phyloP scores from a whole-genome alignment of 176 grass and related monocot species.

The Ampelocalamus luodianensis region DNA sequence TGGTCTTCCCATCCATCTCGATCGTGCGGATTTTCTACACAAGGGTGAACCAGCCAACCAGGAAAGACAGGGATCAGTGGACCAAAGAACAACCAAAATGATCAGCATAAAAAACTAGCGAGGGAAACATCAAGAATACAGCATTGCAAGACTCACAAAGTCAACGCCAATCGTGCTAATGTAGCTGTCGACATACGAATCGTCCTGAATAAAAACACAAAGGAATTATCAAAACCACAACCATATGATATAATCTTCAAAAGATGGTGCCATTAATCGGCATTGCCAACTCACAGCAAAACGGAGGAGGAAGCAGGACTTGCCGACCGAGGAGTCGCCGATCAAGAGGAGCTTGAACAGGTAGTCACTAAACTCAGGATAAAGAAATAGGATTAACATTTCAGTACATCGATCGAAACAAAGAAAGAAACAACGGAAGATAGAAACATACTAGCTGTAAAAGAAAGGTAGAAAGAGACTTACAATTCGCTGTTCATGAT shows the following conservation, averaged over 20 bases:
- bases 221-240: not conserved
- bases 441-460: not conserved
- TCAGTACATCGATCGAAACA: not conserved
- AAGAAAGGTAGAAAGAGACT: not conserved
- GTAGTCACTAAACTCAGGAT: constrained; percentile 51
- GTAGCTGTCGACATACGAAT: constrained; percentile 77
- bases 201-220: constrained; percentile 58
- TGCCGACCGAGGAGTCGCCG: constrained; percentile 76
- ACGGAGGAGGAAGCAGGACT: constrained; percentile 78
- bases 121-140: not conserved
- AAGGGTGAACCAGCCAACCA: not conserved
- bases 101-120: not conserved
- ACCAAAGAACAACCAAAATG: constrained; percentile 4
- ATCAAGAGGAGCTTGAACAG: constrained; percentile 89
- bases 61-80: not conserved
- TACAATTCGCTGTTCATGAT: constrained; percentile 71
- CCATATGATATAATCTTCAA: not conserved
- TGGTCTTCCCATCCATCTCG: constrained; percentile 68
- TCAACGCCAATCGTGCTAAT: constrained; percentile 84
- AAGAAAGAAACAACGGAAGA: not conserved
- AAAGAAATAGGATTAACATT: not conserved
- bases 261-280: not conserved
- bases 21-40: constrained; percentile 76
- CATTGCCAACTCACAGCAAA: constrained; percentile 59
- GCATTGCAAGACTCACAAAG: constrained; percentile 53